Percentiles rank a stretch among this genome's conserved stretches.
These are phyloP conservation scores for Micractinium sp. DNA, from an alignment of 139 green algal species.

Conservation along the genomic window DNA sequence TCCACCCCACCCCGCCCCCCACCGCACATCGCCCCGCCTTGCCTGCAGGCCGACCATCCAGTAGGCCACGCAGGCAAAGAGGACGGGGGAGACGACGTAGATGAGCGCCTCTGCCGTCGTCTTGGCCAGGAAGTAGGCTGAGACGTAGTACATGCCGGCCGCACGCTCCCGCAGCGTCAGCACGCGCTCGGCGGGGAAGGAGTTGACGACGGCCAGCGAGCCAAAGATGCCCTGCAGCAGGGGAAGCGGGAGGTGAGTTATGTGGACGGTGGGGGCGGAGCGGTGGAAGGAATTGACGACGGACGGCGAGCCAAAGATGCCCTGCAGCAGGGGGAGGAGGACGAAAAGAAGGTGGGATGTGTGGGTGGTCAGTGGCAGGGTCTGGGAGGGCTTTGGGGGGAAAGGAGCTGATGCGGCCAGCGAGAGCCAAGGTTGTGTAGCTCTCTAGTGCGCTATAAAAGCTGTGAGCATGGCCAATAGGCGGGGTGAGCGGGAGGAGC, in stretches of 20 bases:
- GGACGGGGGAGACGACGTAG: slow-evolving; percentile 47
- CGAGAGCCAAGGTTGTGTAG: no score
- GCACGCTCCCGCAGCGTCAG: slow-evolving; percentile 59
- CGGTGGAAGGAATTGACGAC: not conserved
- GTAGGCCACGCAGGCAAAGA: slow-evolving; percentile 65
- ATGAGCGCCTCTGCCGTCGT: slow-evolving; percentile 47
- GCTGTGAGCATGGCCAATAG: no score
- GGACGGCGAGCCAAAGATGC: slow-evolving; percentile 57
- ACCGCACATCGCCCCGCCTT: not conserved
- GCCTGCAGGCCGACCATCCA: slow-evolving; percentile 61
- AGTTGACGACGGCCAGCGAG: slow-evolving; percentile 62
- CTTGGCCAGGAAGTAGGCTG: slow-evolving; percentile 68
- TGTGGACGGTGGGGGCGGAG: not conserved
- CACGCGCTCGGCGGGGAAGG: slow-evolving; percentile 61
- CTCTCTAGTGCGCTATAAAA: no score
- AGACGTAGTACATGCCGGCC: slow-evolving; percentile 57
- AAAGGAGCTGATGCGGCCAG: no score
- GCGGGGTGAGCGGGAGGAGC: no score
- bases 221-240: slow-evolving; percentile 54
- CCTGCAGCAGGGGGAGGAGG: slow-evolving; percentile 2
- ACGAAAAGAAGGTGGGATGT: not conserved
- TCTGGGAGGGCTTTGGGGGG: no score
- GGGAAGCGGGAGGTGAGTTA: not conserved
- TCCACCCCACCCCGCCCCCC: not conserved
- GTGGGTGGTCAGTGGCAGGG: not conserved